Base-by-base conservation (phyloP, 192 early-diverging fungal species). In the Entomortierella parvispora region DNA sequence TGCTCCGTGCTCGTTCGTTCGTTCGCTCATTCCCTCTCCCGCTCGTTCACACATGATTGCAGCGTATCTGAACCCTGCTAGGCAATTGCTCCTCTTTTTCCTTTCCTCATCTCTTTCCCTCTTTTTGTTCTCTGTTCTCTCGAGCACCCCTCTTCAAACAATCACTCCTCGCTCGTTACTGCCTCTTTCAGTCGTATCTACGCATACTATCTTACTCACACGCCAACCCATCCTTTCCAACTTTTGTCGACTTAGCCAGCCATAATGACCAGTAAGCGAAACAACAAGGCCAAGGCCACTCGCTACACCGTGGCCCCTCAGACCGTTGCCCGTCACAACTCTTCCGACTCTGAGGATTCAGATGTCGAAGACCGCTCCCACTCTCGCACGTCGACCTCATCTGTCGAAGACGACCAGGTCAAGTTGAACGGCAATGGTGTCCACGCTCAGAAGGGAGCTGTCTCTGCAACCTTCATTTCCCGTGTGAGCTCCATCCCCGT, bases 401-500 rank as follows among this genome's bases (percentile, higher is more conserved):
- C 84, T 0, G 72, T 83, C n/a, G 86, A 87, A 22, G 65, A 81
- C 4, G 83, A 82, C 2, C 49, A 51, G 20, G 79, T 78, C 57
- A 83, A 79, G 51, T 55, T 62, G 11, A 83, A 82, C 42, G 64
- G 71, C 32, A 48, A 76, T 20, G 65, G 48, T 23, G 58, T 80
- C 44, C 53, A 2, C 62, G 4, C 47, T 52, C 45, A 22, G 23
- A 28, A 22, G 10, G 22, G 23, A 12, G 23, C 43, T 4, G 56
- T 25, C 32, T 22, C 10, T 43, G 47, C 50, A 18, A 28, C 12
- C 17, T 48, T 47, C 54, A 68, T 69, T 51, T 25, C 68, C 59
- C 84, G 86, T 33, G 80, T 89, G 42, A 75, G 78, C 61, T 78
- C 83, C 65, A 61, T 89, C 43, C 87, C 87, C 15, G 37, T 89